Evolutionary conservation across 306 rosid genomes (phyloP), one percentile per base, ranked within the genome.

Genomic region (Leucaena leucocephala): DNA sequence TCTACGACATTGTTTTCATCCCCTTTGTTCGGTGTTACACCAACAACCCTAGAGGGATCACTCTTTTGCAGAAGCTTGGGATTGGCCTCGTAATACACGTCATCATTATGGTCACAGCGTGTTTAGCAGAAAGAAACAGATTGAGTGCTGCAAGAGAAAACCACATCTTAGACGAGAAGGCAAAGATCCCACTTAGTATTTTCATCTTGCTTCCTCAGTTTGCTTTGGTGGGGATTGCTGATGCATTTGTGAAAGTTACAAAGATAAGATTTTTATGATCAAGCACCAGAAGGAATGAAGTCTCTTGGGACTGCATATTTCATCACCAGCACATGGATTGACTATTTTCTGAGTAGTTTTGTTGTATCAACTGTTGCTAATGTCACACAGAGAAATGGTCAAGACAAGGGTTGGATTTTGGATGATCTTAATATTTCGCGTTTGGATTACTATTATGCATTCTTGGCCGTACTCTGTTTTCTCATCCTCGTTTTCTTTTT

Each of bases 181-280:
- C 88, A 55, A 78, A 27, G 55, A 79, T 90, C 38, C 97, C 98
- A 15, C 91, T 94, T 7, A 72, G 89, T 6, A 88, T 91, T 70
- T 91, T 90, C 84, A 79, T 91, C 48, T 89, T 91, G 65, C 65
- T 59, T 27, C 65, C 65, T 21, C 65, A 94, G 39, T 91, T 87
- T 84, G 92, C 92, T 11, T 68, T 94, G 66, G 54, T 74, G 4
- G 98, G 97, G 4, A 40, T 90, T 36, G 89, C 96, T 15, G 92
- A 94, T 59, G 85, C 87, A 55, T 89, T 89, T 3, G 86, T 82
- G 1, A 97, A 94, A 77, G 79, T 88, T 0, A 94, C 97, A 1
- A 94, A 86, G 88, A 16, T 89, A 3, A 97, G 91, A 82, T 80
- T 91, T 91, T 85, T 94, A 91, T 34, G 96, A 90, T 75, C 98